phyloP scores from a whole-genome alignment of 805 yeast genomes.

The Zygoascus flipseniorum region DNA sequence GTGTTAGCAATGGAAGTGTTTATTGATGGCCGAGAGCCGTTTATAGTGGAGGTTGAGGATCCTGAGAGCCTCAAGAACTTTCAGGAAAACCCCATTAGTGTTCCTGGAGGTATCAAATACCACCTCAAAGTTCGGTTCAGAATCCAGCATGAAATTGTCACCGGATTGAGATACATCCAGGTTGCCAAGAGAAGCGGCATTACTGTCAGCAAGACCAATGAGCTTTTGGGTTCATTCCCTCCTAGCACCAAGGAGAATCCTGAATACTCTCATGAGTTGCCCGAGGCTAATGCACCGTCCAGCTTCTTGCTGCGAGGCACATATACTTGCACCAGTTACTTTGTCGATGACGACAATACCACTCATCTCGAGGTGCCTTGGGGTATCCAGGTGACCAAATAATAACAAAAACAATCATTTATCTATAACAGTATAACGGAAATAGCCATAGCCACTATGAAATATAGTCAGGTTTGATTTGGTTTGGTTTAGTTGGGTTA shows the following conservation, averaged over 20 bases:
- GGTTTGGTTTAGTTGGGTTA: too few species aligned
- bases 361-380: constrained; percentile 71
- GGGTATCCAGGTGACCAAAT: constrained; percentile 74
- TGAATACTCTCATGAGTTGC: constrained; percentile 50
- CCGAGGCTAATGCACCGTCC: constrained; percentile 81
- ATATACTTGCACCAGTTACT: constrained; percentile 72
- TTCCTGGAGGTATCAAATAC: constrained; percentile 72
- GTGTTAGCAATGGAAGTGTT: constrained; percentile 65
- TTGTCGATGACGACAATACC: constrained; percentile 77
- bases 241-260: constrained; percentile 81
- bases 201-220: constrained; percentile 76
- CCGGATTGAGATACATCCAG: constrained; percentile 83
- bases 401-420: too few species aligned
- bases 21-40: constrained; percentile 62
- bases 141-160: constrained; percentile 83
- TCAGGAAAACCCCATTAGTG: constrained; percentile 58
- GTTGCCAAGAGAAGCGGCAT: constrained; percentile 81
- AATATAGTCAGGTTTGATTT: too few species aligned
- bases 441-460: too few species aligned
- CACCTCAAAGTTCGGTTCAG: constrained; percentile 67
- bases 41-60: constrained; percentile 60
- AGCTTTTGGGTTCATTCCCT: constrained; percentile 84
- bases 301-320: constrained; percentile 84
- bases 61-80: constrained; percentile 43
- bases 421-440: too few species aligned